Conservation (phyloP, 2,329 filamentous ascomycete species). For the Cladophialophora immunda region DNA sequence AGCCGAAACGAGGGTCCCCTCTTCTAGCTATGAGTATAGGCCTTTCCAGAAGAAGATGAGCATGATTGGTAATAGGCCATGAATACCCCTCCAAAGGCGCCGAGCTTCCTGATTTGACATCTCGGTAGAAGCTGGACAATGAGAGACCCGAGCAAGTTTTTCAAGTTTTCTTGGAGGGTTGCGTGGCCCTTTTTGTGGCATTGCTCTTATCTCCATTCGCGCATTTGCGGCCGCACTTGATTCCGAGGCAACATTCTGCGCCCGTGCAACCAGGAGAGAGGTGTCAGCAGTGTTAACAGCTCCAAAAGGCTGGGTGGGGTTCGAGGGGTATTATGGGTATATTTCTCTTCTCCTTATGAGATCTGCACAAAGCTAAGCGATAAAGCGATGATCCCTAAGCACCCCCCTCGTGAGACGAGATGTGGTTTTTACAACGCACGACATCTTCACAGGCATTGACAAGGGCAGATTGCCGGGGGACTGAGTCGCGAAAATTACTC, state of each 20-base stretch:
- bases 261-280: no score
- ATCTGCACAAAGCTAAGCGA: no score
- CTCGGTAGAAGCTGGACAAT: neutral
- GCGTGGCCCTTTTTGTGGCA: neutral
- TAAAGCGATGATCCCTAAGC: no score
- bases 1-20: neutral
- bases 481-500: no score
- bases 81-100: neutral
- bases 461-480: no score
- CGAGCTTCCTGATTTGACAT: slow-evolving; percentile 22
- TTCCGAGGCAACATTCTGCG: neutral
- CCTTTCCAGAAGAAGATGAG: neutral
- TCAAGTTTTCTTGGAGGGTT: slow-evolving; percentile 9
- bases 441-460: no score
- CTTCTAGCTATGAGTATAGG: neutral
- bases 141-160: neutral
- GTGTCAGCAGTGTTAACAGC: no score
- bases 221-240: neutral
- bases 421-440: no score
- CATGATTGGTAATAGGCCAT: neutral
- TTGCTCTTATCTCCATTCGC: slow-evolving; percentile 8
- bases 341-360: no score
- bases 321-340: no score
- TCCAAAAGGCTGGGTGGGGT: no score
- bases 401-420: no score